A percentile compares a stretch with the other conserved stretches of the same genome.
phyloP scores from a whole-genome alignment of 257 asterid species.

The Solanum bulbocastanum region DNA sequence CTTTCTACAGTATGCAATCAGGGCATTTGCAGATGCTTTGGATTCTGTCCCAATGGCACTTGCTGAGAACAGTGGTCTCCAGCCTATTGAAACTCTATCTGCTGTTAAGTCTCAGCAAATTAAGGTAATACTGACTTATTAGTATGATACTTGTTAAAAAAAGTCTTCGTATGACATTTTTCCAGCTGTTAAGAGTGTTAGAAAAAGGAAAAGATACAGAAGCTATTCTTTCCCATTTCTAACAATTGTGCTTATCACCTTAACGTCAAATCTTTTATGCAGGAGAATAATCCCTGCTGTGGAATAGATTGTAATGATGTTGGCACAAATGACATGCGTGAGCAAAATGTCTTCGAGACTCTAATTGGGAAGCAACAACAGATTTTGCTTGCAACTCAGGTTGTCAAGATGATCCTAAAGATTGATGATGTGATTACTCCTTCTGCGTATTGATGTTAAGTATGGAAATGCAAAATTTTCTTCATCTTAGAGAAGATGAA shows the following conservation, averaged over 20 bases:
- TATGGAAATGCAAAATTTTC: background rate
- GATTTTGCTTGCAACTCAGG: constrained; percentile 75
- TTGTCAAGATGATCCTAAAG: constrained; percentile 82
- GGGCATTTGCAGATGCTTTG: constrained; percentile 95
- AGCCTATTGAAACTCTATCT: constrained; percentile 88
- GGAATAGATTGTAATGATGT: constrained; percentile 86
- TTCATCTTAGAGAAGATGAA: background rate
- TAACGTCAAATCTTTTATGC: background rate
- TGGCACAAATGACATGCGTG: constrained; percentile 85
- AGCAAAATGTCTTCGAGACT: constrained; percentile 77
- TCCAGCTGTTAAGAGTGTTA: background rate
- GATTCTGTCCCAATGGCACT: constrained; percentile 97
- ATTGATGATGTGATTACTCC: constrained; percentile 81
- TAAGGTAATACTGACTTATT: constrained; percentile 34
- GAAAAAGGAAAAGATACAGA: background rate
- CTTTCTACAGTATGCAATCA: constrained; percentile 68
- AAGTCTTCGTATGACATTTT: background rate
- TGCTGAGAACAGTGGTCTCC: constrained; percentile 93
- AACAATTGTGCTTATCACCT: background rate
- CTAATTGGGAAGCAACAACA: constrained; percentile 89
- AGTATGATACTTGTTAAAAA: background rate
- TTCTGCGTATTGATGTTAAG: constrained; percentile 39
- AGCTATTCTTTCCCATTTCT: background rate
- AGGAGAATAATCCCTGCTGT: constrained; percentile 63
- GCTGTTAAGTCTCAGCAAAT: constrained; percentile 91